Conservation (phyloP, 2,329 filamentous ascomycete genomes). For the Basipetospora chlamydospora region DNA sequence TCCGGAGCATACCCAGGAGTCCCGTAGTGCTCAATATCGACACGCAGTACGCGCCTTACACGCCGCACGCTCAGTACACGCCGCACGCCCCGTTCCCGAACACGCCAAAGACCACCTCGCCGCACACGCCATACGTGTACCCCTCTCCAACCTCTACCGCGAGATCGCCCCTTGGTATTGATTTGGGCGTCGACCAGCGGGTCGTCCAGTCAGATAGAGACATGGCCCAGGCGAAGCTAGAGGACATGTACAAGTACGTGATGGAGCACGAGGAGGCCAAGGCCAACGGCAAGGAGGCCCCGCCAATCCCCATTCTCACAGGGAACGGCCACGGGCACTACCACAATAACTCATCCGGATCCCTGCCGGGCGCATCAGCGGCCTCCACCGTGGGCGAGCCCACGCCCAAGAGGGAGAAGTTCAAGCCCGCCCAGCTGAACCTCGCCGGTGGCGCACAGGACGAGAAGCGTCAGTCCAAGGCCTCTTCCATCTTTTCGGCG, state of each 20-base stretch:
- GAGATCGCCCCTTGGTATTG: slow-evolving; percentile 40
- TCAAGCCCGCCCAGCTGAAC: slow-evolving; percentile 36
- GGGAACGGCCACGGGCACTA: too few relatives aligned
- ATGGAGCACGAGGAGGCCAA: slow-evolving; percentile 74
- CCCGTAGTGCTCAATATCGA: slow-evolving; percentile 6
- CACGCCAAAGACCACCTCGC: slow-evolving; percentile 12
- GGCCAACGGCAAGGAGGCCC: slow-evolving; percentile 29
- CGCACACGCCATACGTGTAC: slow-evolving; percentile 9
- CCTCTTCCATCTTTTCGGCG: slow-evolving; percentile 45
- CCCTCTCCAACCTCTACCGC: slow-evolving; percentile 29
- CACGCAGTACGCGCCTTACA: slow-evolving; percentile 7
- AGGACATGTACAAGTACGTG: slow-evolving; percentile 81
- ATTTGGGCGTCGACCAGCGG: slow-evolving; percentile 60
- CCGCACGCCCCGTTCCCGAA: slow-evolving; percentile 5
- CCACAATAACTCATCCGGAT: not conserved
- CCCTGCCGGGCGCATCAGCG: not conserved
- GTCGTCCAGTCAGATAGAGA: slow-evolving; percentile 61
- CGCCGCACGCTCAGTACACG: not conserved
- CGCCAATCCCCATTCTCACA: slow-evolving; percentile 6
- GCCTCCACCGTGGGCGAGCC: not conserved
- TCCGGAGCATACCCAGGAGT: slow-evolving; percentile 11
- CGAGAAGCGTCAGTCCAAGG: slow-evolving; percentile 38
- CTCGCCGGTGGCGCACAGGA: slow-evolving; percentile 23
- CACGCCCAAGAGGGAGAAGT: slow-evolving; percentile 26
- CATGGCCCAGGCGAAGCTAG: slow-evolving; percentile 69